A percentile compares a stretch with the other conserved stretches of the same genome.
Evolutionary conservation across 202 grass and related monocot species (phyloP).

Genomic region (Tripidium arundinaceum): DNA sequence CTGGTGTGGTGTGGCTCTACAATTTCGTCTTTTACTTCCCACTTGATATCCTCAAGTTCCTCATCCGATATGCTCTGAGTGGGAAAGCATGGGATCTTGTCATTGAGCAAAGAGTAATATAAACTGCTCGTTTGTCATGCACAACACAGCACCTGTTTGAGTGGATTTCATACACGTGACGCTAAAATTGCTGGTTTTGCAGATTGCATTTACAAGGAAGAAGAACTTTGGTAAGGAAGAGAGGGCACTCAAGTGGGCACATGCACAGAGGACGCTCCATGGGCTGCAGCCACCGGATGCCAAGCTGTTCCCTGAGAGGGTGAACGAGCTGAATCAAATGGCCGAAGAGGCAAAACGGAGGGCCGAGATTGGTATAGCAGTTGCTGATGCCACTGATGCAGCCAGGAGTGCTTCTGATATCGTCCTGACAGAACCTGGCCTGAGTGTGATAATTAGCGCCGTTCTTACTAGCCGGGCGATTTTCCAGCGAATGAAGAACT

Average conservation of each 20-base stretch:
- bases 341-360: conserved; percentile 47
- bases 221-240: conserved; percentile 50
- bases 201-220: conserved; percentile 52
- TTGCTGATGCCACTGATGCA: conserved; percentile 89
- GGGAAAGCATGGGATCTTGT: conserved; percentile 53
- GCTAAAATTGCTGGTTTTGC: background rate
- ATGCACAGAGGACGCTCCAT: conserved; percentile 52
- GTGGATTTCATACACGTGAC: background rate
- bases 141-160: no score
- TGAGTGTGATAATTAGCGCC: conserved; percentile 92
- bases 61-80: conserved; percentile 43
- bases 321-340: conserved; percentile 42
- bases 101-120: conserved; percentile 46
- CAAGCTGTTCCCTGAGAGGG: conserved; percentile 36
- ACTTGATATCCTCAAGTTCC: conserved; percentile 47
- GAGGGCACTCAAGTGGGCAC: conserved; percentile 56
- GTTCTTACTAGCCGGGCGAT: conserved; percentile 87
- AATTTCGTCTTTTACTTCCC: conserved; percentile 50
- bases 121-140: no score
- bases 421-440: conserved; percentile 84
- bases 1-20: conserved; percentile 54
- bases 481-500: conserved; percentile 98
- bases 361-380: conserved; percentile 76
- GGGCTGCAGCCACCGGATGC: conserved; percentile 43
- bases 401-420: conserved; percentile 92